A percentile compares a stretch with the other conserved stretches of the same genome.
These are phyloP conservation scores for Chaetomiaceae sp. DNA, from an alignment of 2,329 filamentous ascomycete genomes.

Conservation along the genomic window DNA sequence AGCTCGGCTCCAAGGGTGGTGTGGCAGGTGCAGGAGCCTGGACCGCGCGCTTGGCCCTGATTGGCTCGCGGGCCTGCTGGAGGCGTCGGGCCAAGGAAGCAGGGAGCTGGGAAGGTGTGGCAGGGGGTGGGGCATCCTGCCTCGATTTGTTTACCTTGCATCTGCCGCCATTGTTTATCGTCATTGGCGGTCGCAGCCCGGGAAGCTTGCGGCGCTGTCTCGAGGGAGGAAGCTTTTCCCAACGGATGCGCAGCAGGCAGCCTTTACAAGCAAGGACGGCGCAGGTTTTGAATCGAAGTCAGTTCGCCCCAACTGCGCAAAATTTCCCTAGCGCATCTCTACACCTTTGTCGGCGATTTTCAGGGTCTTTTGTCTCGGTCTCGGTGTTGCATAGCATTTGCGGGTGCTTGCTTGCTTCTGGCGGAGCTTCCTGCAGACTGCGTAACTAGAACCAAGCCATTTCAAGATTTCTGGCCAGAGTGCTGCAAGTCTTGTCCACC, in stretches of 20 bases:
- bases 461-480: constrained; percentile 4
- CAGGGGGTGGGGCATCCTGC: not conserved
- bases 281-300: constrained; percentile 8
- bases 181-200: constrained; percentile 12
- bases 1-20: not conserved
- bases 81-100: constrained; percentile 5
- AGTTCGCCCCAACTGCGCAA: not conserved
- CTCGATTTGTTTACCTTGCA: constrained; percentile 21
- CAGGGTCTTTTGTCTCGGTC: not conserved
- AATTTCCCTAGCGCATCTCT: not conserved
- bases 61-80: constrained; percentile 2
- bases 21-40: constrained; percentile 1
- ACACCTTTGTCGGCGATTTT: not conserved
- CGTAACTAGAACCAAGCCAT: constrained; percentile 1
- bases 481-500: not conserved
- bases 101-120: constrained; percentile 6
- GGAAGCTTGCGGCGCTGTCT: constrained; percentile 3
- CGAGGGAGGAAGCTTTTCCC: not conserved
- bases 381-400: constrained; percentile 2
- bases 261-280: constrained; percentile 10
- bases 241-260: too few relatives aligned
- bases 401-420: constrained; percentile 4
- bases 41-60: not conserved
- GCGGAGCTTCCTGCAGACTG: constrained; percentile 6
- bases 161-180: constrained; percentile 18